Conservation (phyloP, 2,329 filamentous ascomycete genomes). For the Ophiostoma sp. region DNA sequence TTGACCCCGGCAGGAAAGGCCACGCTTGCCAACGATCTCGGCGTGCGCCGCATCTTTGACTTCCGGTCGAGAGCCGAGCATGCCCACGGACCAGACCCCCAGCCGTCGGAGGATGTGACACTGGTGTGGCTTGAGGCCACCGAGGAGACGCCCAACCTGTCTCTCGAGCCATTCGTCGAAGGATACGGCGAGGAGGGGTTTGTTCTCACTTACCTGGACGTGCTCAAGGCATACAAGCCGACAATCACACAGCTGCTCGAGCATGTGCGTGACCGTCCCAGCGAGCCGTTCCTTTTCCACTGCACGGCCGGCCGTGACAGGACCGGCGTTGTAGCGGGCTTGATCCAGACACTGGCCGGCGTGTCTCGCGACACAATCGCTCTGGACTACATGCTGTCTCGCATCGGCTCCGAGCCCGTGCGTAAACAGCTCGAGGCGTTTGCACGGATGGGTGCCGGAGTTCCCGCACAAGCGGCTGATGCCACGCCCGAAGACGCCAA, state of each 20-base stretch:
- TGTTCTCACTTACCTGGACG: slow-evolving; percentile 44
- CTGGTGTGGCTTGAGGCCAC: slow-evolving; percentile 38
- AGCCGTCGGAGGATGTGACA: slow-evolving; percentile 41
- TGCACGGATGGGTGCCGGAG: slow-evolving; percentile 37
- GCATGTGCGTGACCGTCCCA: slow-evolving; percentile 43
- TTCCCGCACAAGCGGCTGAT: neutral
- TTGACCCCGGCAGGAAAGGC: slow-evolving; percentile 37
- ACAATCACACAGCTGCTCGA: slow-evolving; percentile 44
- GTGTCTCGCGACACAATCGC: slow-evolving; percentile 39
- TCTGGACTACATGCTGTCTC: slow-evolving; percentile 51
- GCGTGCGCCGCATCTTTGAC: slow-evolving; percentile 47
- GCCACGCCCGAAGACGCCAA: slow-evolving; percentile 25
- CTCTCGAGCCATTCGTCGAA: slow-evolving; percentile 41
- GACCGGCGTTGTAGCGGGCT: slow-evolving; percentile 47
- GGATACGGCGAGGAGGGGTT: slow-evolving; percentile 44
- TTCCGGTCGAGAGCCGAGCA: slow-evolving; percentile 46
- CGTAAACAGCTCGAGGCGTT: slow-evolving; percentile 44
- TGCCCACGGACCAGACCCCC: slow-evolving; percentile 40
- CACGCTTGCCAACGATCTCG: slow-evolving; percentile 37
- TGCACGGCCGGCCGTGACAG: slow-evolving; percentile 55
- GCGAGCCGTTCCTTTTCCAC: slow-evolving; percentile 47
- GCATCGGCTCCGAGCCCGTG: slow-evolving; percentile 49
- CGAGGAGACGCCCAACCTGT: slow-evolving; percentile 37
- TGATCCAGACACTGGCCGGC: slow-evolving; percentile 49
- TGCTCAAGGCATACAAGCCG: slow-evolving; percentile 41